A percentile compares a stretch with the other conserved stretches of the same genome.
Conservation (phyloP, 441 rosid genomes). For the Syzygium syzygioides region DNA sequence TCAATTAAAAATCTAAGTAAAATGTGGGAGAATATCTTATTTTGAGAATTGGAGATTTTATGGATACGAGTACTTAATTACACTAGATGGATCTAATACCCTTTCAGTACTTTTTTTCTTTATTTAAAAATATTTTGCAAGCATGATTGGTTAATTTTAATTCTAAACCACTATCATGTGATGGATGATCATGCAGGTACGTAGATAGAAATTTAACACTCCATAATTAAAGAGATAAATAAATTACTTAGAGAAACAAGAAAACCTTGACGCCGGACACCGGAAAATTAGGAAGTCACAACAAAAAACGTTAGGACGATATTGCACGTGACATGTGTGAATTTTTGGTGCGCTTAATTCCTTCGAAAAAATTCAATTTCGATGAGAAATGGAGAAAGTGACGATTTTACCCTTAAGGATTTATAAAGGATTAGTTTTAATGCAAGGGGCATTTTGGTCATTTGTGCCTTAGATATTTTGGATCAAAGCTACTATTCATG, state of each 20-base stretch:
- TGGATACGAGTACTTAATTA: background rate
- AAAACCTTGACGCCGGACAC: accelerated
- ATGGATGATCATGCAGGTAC: background rate
- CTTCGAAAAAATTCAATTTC: too few relatives aligned
- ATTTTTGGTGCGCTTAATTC: too few relatives aligned
- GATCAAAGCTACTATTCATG: too few relatives aligned
- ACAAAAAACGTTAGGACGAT: too few relatives aligned
- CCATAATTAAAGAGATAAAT: background rate
- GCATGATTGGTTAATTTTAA: background rate
- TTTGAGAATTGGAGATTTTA: background rate
- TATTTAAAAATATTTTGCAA: background rate
- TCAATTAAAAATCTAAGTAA: background rate
- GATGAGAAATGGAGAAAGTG: too few relatives aligned
- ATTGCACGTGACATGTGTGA: too few relatives aligned
- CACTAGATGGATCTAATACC: background rate
- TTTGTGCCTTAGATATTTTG: too few relatives aligned
- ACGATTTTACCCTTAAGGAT: too few relatives aligned
- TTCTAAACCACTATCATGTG: background rate
- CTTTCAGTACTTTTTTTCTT: accelerated
- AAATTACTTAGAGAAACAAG: background rate
- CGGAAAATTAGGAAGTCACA: too few relatives aligned
- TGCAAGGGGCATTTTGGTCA: too few relatives aligned
- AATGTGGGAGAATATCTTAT: background rate
- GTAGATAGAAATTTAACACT: background rate
- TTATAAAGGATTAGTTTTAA: too few relatives aligned